Evolutionary conservation across 306 rosid species (phyloP).

Genomic region (Prosopis cineraria): DNA sequence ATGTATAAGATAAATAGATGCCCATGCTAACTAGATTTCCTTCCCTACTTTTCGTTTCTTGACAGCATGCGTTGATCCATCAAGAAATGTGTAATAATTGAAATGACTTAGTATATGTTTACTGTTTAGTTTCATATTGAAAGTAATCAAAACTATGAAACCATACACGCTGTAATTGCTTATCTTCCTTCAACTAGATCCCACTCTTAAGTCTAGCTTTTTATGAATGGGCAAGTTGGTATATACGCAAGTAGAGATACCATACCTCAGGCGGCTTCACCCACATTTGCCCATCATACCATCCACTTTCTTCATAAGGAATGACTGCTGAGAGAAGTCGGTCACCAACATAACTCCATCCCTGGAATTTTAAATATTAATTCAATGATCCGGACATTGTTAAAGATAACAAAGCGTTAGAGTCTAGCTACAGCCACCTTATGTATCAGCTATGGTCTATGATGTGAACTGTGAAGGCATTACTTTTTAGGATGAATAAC

Average conservation of each 20-base stretch:
- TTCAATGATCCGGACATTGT: conserved; percentile 16
- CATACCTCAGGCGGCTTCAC: conserved; percentile 95
- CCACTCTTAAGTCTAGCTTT: not conserved
- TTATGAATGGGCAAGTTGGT: too few relatives aligned
- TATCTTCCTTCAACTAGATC: not conserved
- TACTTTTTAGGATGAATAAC: conserved; percentile 6
- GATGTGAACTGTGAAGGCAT: conserved; percentile 2
- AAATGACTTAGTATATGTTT: not conserved
- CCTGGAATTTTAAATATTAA: conserved; percentile 50
- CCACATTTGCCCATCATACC: conserved; percentile 99
- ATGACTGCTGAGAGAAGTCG: conserved; percentile 95
- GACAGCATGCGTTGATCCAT: not conserved
- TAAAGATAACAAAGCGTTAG: conserved; percentile 19
- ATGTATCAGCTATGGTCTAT: not conserved
- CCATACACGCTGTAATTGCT: not conserved
- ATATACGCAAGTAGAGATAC: conserved; percentile 10
- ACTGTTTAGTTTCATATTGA: not conserved
- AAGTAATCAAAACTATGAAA: too few relatives aligned
- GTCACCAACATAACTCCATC: conserved; percentile 99
- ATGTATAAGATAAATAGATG: not conserved
- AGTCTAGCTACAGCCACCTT: not conserved
- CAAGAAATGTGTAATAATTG: not conserved
- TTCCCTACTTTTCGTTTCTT: not conserved
- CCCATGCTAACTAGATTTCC: conserved; percentile 14
- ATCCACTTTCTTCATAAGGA: conserved; percentile 97